Evolutionary conservation across 2,329 filamentous ascomycete genomes (phyloP).

Genomic region (Stromatinia cepivora): DNA sequence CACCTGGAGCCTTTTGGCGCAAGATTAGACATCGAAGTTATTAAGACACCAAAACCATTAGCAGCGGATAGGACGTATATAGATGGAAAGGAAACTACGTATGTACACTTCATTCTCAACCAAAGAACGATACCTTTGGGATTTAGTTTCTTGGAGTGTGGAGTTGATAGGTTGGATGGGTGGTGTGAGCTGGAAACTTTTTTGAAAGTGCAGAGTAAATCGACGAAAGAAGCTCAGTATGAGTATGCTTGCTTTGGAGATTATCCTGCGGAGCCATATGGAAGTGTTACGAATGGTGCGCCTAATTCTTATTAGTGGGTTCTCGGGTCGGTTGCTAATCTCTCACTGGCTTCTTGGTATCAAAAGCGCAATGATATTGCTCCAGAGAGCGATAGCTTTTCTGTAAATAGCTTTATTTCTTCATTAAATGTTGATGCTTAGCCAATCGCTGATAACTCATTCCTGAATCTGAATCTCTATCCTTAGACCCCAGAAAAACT

Average conservation of each 20-base stretch:
- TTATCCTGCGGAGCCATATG: slow-evolving; percentile 51
- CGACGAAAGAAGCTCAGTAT: slow-evolving; percentile 59
- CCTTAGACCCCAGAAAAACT: neutral
- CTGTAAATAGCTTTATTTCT: neutral
- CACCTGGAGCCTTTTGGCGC: slow-evolving; percentile 72
- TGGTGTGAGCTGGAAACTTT: slow-evolving; percentile 76
- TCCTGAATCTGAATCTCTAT: neutral
- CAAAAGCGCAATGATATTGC: neutral
- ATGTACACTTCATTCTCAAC: slow-evolving; percentile 74
- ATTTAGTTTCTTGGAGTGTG: slow-evolving; percentile 64
- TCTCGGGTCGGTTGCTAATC: neutral
- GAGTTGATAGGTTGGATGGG: slow-evolving; percentile 62
- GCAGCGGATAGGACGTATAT: slow-evolving; percentile 51
- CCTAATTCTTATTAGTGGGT: slow-evolving; percentile 23
- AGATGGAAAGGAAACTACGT: slow-evolving; percentile 58
- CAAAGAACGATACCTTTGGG: slow-evolving; percentile 72
- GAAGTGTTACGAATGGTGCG: slow-evolving; percentile 51
- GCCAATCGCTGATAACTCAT: neutral
- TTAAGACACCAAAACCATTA: slow-evolving; percentile 65
- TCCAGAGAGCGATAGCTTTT: neutral
- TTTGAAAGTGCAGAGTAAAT: slow-evolving; percentile 59
- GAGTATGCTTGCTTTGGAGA: slow-evolving; percentile 67
- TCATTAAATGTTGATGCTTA: neutral
- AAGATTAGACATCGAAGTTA: slow-evolving; percentile 72
- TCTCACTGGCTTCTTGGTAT: neutral